Evolutionary conservation across 2,329 filamentous ascomycete genomes (phyloP).

Genomic region (Verticillium isaacii): DNA sequence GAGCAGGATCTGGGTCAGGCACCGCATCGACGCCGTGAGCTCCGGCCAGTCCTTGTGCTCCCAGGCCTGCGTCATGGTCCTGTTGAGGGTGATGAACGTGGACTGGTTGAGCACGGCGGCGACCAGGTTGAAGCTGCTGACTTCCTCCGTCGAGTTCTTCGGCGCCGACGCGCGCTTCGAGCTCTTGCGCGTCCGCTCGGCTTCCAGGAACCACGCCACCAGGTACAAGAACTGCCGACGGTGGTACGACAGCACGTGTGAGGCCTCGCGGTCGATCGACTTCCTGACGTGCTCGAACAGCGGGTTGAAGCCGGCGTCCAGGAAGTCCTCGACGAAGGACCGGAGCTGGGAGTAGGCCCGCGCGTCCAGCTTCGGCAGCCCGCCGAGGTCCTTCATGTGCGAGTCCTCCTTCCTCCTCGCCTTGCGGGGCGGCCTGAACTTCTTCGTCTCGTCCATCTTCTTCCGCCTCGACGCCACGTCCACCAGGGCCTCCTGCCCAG

Average conservation of each 20-base stretch:
- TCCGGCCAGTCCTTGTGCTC: constrained; percentile 86
- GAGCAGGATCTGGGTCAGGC: constrained; percentile 89
- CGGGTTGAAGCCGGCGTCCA: constrained; percentile 94
- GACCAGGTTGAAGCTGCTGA: constrained; percentile 79
- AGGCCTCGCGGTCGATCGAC: constrained; percentile 83
- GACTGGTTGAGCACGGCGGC: constrained; percentile 91
- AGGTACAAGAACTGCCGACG: constrained; percentile 87
- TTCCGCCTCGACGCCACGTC: constrained; percentile 68
- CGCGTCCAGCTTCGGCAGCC: constrained; percentile 63
- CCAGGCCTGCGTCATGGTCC: constrained; percentile 71
- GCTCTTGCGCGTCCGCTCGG: constrained; percentile 69
- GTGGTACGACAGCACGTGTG: constrained; percentile 74
- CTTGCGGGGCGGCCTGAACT: constrained; percentile 75
- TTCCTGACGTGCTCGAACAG: constrained; percentile 80
- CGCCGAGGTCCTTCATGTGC: constrained; percentile 71
- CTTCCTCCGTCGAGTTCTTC: constrained; percentile 41
- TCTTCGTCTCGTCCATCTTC: constrained; percentile 89
- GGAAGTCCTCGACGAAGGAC: constrained; percentile 83
- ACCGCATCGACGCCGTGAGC: constrained; percentile 82
- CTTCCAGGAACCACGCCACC: constrained; percentile 86
- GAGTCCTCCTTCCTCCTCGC: constrained; percentile 52
- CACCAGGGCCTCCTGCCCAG: constrained; percentile 79
- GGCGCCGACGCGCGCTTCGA: constrained; percentile 49
- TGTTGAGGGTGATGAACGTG: constrained; percentile 85
- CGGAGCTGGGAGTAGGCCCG: constrained; percentile 73